A percentile compares a stretch with the other conserved stretches of the same genome.
Evolutionary conservation across 2,329 filamentous ascomycete species (phyloP).

Genomic region (Fusarium heterosporum): DNA sequence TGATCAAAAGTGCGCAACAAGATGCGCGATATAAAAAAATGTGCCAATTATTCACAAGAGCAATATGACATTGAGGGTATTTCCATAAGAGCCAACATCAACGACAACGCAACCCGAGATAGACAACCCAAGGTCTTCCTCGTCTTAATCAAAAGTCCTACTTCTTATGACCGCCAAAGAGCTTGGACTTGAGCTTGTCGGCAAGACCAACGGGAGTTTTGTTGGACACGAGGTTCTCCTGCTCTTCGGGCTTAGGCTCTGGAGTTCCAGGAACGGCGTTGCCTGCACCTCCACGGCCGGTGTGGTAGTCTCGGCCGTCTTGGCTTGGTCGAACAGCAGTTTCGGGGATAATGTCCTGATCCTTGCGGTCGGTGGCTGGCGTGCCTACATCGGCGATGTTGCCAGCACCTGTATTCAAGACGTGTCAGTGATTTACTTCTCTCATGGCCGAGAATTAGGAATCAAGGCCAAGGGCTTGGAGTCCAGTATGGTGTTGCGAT

Average conservation of each 20-base stretch:
- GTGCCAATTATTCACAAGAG: conserved; percentile 28
- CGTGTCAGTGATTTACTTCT: conserved; percentile 12
- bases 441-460: background rate
- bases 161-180: conserved; percentile 64
- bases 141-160: conserved; percentile 25
- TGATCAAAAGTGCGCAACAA: conserved; percentile 11
- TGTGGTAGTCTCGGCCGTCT: conserved; percentile 65
- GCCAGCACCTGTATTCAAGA: conserved; percentile 60
- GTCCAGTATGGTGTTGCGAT: background rate
- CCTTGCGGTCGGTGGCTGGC: conserved; percentile 56
- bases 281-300: conserved; percentile 70
- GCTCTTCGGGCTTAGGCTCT: conserved; percentile 49
- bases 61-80: conserved; percentile 45
- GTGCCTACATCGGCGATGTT: conserved; percentile 67
- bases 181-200: conserved; percentile 69
- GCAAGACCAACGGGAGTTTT: conserved; percentile 59
- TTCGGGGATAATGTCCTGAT: conserved; percentile 66
- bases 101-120: conserved; percentile 10
- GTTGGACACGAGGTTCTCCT: conserved; percentile 44
- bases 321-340: conserved; percentile 61
- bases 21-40: conserved; percentile 9
- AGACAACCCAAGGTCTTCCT: conserved; percentile 2
- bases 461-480: background rate
- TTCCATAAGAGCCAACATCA: conserved; percentile 40
- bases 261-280: conserved; percentile 60